A percentile compares a stretch with the other conserved stretches of the same genome.
These are phyloP conservation scores for Ophiognomonia clavigignenti-juglandacearum DNA, from an alignment of 2,329 filamentous ascomycete genomes.

Conservation along the genomic window DNA sequence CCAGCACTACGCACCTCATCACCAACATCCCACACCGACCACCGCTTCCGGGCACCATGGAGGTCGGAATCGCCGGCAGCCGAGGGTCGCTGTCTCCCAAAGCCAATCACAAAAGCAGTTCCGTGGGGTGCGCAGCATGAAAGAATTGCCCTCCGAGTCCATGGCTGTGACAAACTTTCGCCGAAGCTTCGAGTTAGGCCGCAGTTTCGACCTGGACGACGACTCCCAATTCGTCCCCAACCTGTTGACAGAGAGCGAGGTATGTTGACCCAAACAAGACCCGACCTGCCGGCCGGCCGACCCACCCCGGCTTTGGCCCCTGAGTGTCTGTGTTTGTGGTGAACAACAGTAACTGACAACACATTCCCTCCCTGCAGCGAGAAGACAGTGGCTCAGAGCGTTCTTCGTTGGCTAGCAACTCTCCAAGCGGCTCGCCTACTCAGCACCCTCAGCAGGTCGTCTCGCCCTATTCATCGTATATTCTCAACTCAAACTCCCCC, in stretches of 20 bases:
- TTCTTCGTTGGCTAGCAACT: conserved; percentile 91
- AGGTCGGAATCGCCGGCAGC: conserved; percentile 78
- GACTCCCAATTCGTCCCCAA: conserved; percentile 94
- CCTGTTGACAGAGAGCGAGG: conserved; percentile 88
- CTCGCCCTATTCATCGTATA: conserved; percentile 62
- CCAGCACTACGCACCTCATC: conserved; percentile 57
- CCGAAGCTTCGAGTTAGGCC: conserved; percentile 81
- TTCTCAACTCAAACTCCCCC: conserved; percentile 63
- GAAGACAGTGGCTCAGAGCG: conserved; percentile 62
- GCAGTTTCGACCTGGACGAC: conserved; percentile 93
- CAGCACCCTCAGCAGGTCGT: conserved; percentile 79
- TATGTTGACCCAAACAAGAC: conserved; percentile 44
- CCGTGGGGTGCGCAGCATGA: conserved; percentile 77
- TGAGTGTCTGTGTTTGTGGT: not conserved
- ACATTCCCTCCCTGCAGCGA: conserved; percentile 31
- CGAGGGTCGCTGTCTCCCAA: conserved; percentile 74
- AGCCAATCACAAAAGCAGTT: conserved; percentile 77
- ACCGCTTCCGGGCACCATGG: conserved; percentile 63
- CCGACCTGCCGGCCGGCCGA: not conserved
- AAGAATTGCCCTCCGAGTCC: conserved; percentile 72
- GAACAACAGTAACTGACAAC: conserved; percentile 20
- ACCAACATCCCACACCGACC: conserved; percentile 51
- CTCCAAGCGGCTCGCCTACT: conserved; percentile 84
- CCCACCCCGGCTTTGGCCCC: conserved; percentile 14
- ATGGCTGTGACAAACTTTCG: conserved; percentile 74